Evolutionary conservation across 495 filamentous ascomycete genomes (phyloP).

Genomic region (Tuber magnatum): DNA sequence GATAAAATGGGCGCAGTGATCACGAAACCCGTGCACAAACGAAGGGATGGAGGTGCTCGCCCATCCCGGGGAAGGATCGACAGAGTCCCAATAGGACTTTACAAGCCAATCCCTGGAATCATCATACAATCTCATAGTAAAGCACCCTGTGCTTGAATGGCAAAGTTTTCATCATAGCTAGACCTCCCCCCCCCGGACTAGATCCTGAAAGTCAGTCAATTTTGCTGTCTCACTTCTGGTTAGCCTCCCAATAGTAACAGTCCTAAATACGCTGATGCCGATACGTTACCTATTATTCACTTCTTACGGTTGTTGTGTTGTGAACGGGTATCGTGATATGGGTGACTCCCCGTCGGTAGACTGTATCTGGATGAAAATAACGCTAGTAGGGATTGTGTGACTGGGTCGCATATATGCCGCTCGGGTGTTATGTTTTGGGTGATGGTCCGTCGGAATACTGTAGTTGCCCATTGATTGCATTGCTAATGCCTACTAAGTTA

Average conservation of each 20-base stretch:
- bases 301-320: background rate
- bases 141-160: background rate
- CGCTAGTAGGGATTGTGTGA: background rate
- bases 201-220: background rate
- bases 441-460: background rate
- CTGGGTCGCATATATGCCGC: background rate
- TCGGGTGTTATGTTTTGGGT: background rate
- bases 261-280: background rate
- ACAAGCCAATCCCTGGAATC: too few species aligned
- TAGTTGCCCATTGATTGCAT: background rate
- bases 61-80: background rate
- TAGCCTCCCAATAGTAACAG: background rate
- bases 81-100: too few species aligned
- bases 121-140: too few species aligned
- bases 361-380: background rate
- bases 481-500: background rate
- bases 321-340: background rate
- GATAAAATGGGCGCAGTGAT: too few species aligned
- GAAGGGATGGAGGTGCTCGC: background rate
- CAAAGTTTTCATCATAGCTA: background rate
- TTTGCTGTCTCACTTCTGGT: background rate
- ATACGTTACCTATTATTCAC: too few species aligned
- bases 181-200: background rate
- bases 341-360: background rate
- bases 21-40: too few species aligned